Conservation (phyloP, 2,329 filamentous ascomycete genomes). For the Penicillium vulpinum region DNA sequence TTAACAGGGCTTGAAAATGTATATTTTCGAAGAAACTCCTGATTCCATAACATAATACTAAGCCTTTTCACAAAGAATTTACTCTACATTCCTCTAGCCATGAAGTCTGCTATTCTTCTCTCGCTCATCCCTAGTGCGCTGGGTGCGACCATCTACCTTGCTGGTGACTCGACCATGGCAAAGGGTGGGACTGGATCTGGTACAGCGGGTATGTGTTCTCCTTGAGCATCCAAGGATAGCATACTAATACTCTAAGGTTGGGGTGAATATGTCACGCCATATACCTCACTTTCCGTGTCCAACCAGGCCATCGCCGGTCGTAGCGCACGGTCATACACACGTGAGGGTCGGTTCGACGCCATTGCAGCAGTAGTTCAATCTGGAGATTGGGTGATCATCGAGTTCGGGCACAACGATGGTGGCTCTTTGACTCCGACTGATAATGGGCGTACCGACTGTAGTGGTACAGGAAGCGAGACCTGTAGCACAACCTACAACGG, state of each 20-base stretch:
- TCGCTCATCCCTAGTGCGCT: slow-evolving; percentile 26
- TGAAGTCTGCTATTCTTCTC: slow-evolving; percentile 25
- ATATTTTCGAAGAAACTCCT: background rate
- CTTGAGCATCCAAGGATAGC: background rate
- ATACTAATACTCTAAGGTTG: slow-evolving; percentile 50
- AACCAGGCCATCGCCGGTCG: slow-evolving; percentile 68
- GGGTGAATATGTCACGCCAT: slow-evolving; percentile 61
- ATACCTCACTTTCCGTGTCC: slow-evolving; percentile 52
- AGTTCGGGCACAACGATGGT: slow-evolving; percentile 73
- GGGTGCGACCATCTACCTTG: slow-evolving; percentile 32
- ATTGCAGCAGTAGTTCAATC: slow-evolving; percentile 55
- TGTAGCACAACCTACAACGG: slow-evolving; percentile 56
- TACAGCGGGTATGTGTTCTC: slow-evolving; percentile 24
- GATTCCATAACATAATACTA: background rate
- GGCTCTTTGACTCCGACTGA: slow-evolving; percentile 57
- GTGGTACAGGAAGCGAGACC: slow-evolving; percentile 54
- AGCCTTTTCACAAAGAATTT: background rate
- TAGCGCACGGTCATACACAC: slow-evolving; percentile 65
- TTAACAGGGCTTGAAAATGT: background rate
- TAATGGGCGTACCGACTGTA: slow-evolving; percentile 63
- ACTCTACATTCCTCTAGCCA: slow-evolving; percentile 4
- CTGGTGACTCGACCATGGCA: slow-evolving; percentile 41
- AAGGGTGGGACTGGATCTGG: slow-evolving; percentile 20
- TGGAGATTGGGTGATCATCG: slow-evolving; percentile 68
- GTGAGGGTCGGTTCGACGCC: slow-evolving; percentile 63